Percentiles rank a stretch among this genome's conserved stretches.
These are phyloP conservation scores for Phytophthora hybrid DNA, from an alignment of 352 stramenopile species.

Conservation along the genomic window DNA sequence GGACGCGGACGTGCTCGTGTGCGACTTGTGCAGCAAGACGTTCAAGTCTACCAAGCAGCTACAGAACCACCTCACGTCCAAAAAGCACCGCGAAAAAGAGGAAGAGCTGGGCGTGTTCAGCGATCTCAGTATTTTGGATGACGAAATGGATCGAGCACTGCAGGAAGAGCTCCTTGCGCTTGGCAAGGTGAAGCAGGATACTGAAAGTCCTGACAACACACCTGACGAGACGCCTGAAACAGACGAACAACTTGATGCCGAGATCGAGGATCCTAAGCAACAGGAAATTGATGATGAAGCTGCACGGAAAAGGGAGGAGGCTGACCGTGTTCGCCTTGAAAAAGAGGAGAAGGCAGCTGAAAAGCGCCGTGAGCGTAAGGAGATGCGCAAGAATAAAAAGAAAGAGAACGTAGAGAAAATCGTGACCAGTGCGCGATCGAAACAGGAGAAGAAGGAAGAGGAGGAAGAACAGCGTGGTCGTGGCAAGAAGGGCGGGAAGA, in stretches of 20 bases:
- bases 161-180: constrained; percentile 63
- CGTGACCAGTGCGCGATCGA: constrained; percentile 50
- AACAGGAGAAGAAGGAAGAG: constrained; percentile 47
- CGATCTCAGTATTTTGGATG: constrained; percentile 65
- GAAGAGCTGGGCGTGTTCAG: constrained; percentile 68
- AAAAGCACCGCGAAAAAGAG: constrained; percentile 86
- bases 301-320: constrained; percentile 42
- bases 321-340: constrained; percentile 62
- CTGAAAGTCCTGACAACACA: neutral
- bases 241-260: constrained; percentile 19
- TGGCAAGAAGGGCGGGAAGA: constrained; percentile 55
- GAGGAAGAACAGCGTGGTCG: constrained; percentile 43
- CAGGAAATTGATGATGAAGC: constrained; percentile 47
- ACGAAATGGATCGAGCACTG: constrained; percentile 66
- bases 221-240: constrained; percentile 6
- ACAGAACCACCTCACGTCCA: constrained; percentile 80
- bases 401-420: constrained; percentile 84
- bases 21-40: constrained; percentile 83
- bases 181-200: constrained; percentile 39
- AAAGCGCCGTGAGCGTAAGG: constrained; percentile 83
- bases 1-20: constrained; percentile 73
- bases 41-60: constrained; percentile 90
- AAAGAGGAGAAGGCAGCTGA: constrained; percentile 84
- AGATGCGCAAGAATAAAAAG: constrained; percentile 83
- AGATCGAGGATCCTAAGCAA: constrained; percentile 31